Base-by-base conservation (phyloP, 2,329 filamentous ascomycete genomes). In the Ophiostoma sp. region DNA sequence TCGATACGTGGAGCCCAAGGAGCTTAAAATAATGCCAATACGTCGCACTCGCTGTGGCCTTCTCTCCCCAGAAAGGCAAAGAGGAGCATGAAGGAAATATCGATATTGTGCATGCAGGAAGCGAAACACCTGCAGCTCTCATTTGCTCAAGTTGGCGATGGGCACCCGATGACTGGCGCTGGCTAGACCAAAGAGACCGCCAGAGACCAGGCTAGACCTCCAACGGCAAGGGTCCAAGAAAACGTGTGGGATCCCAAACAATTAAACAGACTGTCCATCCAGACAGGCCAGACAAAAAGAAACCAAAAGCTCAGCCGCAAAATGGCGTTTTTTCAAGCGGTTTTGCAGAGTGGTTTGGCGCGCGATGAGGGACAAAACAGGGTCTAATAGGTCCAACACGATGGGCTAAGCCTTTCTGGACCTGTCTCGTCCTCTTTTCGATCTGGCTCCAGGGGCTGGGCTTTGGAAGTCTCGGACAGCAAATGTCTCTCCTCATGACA, bases 81-180 rank as follows among this genome's bases (percentile, higher is more conserved):
- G 19, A 22, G 31, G n/a, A 22, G 17, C 11, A 66, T 12, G 36
- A 11, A 66, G 22, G 36, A 11, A 66, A 66, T 66, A 66, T 66
- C 22, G 22, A 45, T 48, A 66, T 66, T 48, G 19, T 42, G 39
- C 36, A 66, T 45, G 63, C 39, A 19, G 22, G 11, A 66, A 17
- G 4, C 36, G 11, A 48, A 17, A 1, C 50, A 70, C 3, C 68
- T 70, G 50, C 68, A 57, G 68, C 52, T 70, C 69, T 70, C 69
- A 70, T 70, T 70, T 70, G 69, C 69, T 61, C 36, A n/a, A 33
- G 19, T 15, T 69, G 28, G 69, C 31, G 66, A 69, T 12, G 64
- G 64, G 11, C 64, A 33, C 59, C 59, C 31, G n/a, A 31, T 11
- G 57, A 63, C 57, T 19, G 48, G 57, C n/a, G 59, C 33, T 42